Evolutionary conservation across 2,329 filamentous ascomycete species (phyloP), one percentile per base, ranked within the genome.

Genomic region (Drechslerella dactyloides): DNA sequence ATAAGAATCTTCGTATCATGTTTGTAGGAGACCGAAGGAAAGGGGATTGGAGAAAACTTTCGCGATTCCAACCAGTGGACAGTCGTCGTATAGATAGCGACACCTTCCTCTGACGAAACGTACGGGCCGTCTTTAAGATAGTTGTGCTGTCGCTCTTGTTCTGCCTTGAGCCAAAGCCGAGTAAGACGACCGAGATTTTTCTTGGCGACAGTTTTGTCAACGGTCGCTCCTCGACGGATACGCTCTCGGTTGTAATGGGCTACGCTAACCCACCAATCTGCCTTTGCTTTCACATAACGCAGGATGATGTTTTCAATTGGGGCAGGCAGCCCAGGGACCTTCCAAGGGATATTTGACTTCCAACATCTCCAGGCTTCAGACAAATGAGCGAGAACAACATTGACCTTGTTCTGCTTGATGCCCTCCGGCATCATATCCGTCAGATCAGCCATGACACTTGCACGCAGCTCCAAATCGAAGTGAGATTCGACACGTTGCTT

Each of bases 401-500:
- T 96, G 80, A 99, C 92, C 82, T 99, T 99, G 83, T 94, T 99
- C 79, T 99, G 94, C 80, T 97, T 97, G 82, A 99, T 97, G 75
- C 94, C 94, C 79, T 99, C 96, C 0, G 94, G 94, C 94, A 99
- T 99, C 96, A 99, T 99, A 78, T 99, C 94, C 90, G 97, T 97
- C 56, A 99, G 83, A 81, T 99, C 94, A 50, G 93, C 92, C 93
- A 99, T 99, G 75, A 99, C 94, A 0, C 94, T 97, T 15, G 96
- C 96, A 77, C 94, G 91, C 56, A 99, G 87, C 81, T 99, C 94
- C 64, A 99, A 84, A 81, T 99, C 94, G 78, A 97, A 99, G 79
- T 99, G 96, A 23, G 94, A 97, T 79, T 99, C 94, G 4, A 99
- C 94, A 82, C 94, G 91, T 81, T 99, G 94, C 82, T 99, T 99